Base-by-base conservation (phyloP, 225 moss, liverwort and hornwort species). In the Polytrichum commune region DNA sequence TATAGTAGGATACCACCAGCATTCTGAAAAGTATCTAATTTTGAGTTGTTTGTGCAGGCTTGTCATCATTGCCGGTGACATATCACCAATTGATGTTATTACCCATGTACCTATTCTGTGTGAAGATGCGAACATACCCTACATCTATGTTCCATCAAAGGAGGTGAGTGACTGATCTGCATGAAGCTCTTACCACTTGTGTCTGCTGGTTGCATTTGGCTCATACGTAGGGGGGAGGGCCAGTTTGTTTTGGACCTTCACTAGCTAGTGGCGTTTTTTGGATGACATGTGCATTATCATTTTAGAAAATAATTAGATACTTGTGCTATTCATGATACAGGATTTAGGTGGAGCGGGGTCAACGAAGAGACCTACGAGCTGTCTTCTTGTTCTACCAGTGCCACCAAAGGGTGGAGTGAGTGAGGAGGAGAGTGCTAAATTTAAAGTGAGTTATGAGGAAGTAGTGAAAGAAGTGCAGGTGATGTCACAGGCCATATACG, bases 61-160 rank as follows among this genome's bases (percentile, higher is more conserved):
- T 75, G 95, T 95, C 66, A 91, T 98, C 57, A 98, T 98, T 29
- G 98, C 98, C 1, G 98, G 98, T 32, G 98, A 98, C 55, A 98
- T 98, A 69, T 98, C 98, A 25, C 98, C 98, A 28, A 98, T 98
- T 54, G 98, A 98, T 75, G 98, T 98, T 53, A 98, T 95, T 71
- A 98, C 98, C 2, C 98, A 98, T 69, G 94, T 98, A 26, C 98
- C 98, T n/a, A 93, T 98, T 27, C 68, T 98, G 32, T 98, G 98
- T 74, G 95, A 98, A 80, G 98, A 98, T 83, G 95, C 98, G 10
- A 84, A 90, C 68, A 91, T 98, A 53, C 98, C 98, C 1, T 98
- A 98, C 74, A 90, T 98, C 53, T 98, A 95, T 74, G 92, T 98
- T 16, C 95, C 98, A 27, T 98, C 98, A 16, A 98, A 98, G 74